These are phyloP conservation scores for Arachnomyces sp. DNA, from an alignment of 2,329 filamentous ascomycete species.

Conservation along the genomic window DNA sequence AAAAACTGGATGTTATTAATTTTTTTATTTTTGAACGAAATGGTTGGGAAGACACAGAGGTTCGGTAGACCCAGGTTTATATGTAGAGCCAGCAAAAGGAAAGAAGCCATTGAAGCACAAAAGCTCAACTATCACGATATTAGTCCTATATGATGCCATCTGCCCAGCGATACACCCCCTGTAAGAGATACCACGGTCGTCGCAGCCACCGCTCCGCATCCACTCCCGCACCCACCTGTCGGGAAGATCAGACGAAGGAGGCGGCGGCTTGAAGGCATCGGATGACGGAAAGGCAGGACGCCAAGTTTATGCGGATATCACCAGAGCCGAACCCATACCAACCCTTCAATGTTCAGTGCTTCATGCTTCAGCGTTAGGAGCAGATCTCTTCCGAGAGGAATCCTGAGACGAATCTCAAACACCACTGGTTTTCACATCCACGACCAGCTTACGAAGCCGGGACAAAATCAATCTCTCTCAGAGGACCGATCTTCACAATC, in stretches of 20 bases:
- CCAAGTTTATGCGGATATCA: too few species aligned
- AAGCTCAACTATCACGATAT: too few species aligned
- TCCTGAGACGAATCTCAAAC: too few species aligned
- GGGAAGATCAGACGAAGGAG: background rate
- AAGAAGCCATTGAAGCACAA: background rate
- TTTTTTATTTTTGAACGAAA: background rate
- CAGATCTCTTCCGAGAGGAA: too few species aligned
- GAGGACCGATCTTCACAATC: too few species aligned
- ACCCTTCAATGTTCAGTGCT: too few species aligned
- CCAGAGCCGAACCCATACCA: too few species aligned
- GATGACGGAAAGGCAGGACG: background rate
- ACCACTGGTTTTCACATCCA: too few species aligned
- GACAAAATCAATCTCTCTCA: too few species aligned
- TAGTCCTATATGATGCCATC: too few species aligned
- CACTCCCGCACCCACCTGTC: background rate
- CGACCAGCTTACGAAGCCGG: too few species aligned
- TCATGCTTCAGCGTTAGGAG: too few species aligned
- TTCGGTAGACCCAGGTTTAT: background rate
- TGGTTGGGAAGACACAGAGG: background rate
- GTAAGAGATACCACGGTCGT: background rate
- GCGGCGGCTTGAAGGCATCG: background rate
- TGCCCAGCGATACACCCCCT: background rate
- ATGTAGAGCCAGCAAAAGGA: background rate
- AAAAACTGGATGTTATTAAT: constrained; percentile 2
- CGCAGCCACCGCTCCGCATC: background rate